Evolutionary conservation across 1,139 yeast genomes (phyloP).

Genomic region (Fermentozyma sake): DNA sequence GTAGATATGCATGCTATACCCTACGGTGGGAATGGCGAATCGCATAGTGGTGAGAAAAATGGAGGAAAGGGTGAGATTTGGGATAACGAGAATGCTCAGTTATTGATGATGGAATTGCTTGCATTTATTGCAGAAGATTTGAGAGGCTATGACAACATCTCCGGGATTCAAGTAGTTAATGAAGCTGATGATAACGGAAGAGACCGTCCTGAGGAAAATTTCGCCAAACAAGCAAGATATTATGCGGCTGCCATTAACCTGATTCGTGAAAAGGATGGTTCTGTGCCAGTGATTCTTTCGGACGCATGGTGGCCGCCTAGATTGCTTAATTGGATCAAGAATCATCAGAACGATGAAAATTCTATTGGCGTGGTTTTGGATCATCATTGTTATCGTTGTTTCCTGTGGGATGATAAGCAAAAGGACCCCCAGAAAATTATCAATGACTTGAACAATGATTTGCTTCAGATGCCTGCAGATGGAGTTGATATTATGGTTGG

Average conservation of each 20-base stretch:
- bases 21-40: constrained; percentile 82
- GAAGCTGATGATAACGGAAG: constrained; percentile 73
- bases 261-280: constrained; percentile 52
- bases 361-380: constrained; percentile 69
- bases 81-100: constrained; percentile 42
- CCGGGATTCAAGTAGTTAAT: constrained; percentile 81
- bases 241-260: constrained; percentile 64
- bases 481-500: constrained; percentile 78
- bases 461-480: constrained; percentile 47
- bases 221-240: constrained; percentile 60
- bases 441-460: constrained; percentile 48
- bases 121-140: constrained; percentile 63
- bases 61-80: constrained; percentile 60
- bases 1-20: constrained; percentile 89
- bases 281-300: constrained; percentile 72
- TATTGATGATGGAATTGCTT: constrained; percentile 47
- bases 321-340: constrained; percentile 67
- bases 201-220: no score
- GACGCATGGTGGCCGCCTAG: constrained; percentile 93
- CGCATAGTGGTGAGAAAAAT: constrained; percentile 72
- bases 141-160: constrained; percentile 55
- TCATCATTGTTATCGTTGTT: constrained; percentile 83
- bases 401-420: constrained; percentile 65
- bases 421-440: constrained; percentile 65
- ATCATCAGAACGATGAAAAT: constrained; percentile 31